Evolutionary conservation across 2,329 filamentous ascomycete species (phyloP), one percentile per base, ranked within the genome.

Genomic region (Sclerotinia spermophila): DNA sequence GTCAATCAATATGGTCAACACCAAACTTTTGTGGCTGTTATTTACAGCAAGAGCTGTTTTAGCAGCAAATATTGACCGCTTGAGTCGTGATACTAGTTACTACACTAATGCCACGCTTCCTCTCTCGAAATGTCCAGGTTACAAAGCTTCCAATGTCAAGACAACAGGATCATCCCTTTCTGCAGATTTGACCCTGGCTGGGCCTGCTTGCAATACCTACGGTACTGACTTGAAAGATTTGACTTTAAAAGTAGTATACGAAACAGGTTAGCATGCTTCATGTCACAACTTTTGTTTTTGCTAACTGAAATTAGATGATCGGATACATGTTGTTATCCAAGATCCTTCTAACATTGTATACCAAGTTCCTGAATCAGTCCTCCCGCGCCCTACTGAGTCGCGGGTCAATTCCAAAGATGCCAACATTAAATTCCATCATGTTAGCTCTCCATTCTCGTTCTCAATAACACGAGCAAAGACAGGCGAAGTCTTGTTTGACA

Each of bases 241-340:
- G 73, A 87, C 83, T 71, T 81, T 91, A 69, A 79, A 83, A 11
- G 88, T 90, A 24, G 85, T 88, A 73, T 89, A 90, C 76, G 84
- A 91, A 76, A 86, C 84, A 51, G 82, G 87, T 89, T 77, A 10
- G 56, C 19, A 38, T 6, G 5, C n/a, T 13, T 35, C 7, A 8
- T 21, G 6, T 11, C 15, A 45, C 75, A 85, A 24, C 21, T 71
- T 17, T 27, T 30, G 33, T 83, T 59, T 33, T 45, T 35, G 24
- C 55, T 68, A 17, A 59, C 10, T 69, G 8, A 42, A 7, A 44
- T 5, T 70, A 88, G 86, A 85, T 73, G 80, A 84, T 48, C 86
- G 89, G 38, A 84, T 91, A 21, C 89, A 90, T 78, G 86, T 91
- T 73, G 84, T 88, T 75, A 90, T 91, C 67, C 85, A 86, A 72